Conservation (phyloP, 495 filamentous ascomycete species). For the Xylaria bambusicola region DNA sequence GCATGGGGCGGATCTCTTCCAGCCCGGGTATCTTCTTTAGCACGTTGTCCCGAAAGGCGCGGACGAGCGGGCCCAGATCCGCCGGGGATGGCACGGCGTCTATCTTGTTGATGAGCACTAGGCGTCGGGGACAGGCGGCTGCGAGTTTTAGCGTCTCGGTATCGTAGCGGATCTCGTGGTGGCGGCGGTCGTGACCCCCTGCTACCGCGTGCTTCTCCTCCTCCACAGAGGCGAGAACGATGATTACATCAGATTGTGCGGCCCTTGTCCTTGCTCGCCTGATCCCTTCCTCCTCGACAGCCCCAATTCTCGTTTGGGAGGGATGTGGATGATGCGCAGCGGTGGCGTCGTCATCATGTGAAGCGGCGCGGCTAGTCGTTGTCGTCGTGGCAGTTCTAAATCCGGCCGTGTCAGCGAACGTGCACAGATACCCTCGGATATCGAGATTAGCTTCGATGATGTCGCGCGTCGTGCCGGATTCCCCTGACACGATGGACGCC, state of each 20-base stretch:
- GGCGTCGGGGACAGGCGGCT: constrained; percentile 56
- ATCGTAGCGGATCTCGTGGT: constrained; percentile 47
- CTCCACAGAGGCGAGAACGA: constrained; percentile 77
- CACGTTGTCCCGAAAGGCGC: constrained; percentile 35
- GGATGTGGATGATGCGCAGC: too few species aligned
- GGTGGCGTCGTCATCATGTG: constrained; percentile 17
- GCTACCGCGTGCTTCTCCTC: constrained; percentile 31
- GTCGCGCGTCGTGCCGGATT: constrained; percentile 92
- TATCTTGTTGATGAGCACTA: constrained; percentile 82
- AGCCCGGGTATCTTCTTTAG: constrained; percentile 36
- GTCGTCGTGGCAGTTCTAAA: constrained; percentile 50
- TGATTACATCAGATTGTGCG: constrained; percentile 78
- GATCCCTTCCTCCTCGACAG: constrained; percentile 88
- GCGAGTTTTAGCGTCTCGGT: constrained; percentile 48
- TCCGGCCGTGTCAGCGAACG: constrained; percentile 90
- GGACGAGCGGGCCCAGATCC: constrained; percentile 30
- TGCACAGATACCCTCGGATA: constrained; percentile 83
- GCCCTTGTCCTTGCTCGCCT: constrained; percentile 80
- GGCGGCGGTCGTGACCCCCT: too few species aligned
- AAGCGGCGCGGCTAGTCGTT: constrained; percentile 17
- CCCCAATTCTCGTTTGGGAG: constrained; percentile 55
- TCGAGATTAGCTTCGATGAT: constrained; percentile 92
- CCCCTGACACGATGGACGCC: constrained; percentile 88
- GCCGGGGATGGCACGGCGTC: constrained; percentile 57
- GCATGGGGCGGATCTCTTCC: constrained; percentile 22